Conservation (phyloP, 352 stramenopile species). For the Globisporangium okanoganense region DNA sequence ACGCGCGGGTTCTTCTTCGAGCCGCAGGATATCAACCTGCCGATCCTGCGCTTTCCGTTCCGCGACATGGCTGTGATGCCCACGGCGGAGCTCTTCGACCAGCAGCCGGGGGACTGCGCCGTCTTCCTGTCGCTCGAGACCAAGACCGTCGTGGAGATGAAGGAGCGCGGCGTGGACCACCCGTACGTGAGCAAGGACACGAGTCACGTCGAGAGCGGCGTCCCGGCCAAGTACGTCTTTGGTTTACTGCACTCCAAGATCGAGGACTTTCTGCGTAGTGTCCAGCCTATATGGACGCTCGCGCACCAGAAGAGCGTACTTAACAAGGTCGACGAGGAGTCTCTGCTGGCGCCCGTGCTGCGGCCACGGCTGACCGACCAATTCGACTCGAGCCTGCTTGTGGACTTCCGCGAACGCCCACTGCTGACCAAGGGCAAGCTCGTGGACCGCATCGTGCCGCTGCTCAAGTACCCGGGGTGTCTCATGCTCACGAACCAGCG, state of each 20-base stretch:
- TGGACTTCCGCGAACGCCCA: constrained; percentile 88
- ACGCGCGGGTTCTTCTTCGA: constrained; percentile 92
- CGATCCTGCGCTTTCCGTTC: constrained; percentile 88
- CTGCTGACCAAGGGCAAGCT: constrained; percentile 67
- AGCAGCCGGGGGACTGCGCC: constrained; percentile 32
- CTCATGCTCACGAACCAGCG: constrained; percentile 81
- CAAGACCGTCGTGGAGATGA: constrained; percentile 76
- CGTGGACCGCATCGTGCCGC: constrained; percentile 86
- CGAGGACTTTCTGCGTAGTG: constrained; percentile 69
- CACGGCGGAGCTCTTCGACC: constrained; percentile 49
- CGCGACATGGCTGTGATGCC: constrained; percentile 68
- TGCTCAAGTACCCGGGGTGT: constrained; percentile 89
- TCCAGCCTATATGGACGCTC: constrained; percentile 64
- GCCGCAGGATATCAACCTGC: constrained; percentile 75
- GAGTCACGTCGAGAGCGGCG: constrained; percentile 9
- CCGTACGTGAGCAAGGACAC: constrained; percentile 72
- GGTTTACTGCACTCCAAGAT: constrained; percentile 81
- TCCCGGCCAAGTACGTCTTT: constrained; percentile 72
- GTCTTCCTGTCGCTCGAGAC: constrained; percentile 71
- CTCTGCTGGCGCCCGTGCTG: constrained; percentile 70
- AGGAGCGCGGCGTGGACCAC: constrained; percentile 78
- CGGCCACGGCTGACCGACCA: constrained; percentile 57
- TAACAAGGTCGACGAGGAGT: constrained; percentile 86
- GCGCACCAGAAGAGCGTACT: constrained; percentile 62
- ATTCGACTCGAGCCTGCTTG: constrained; percentile 88